These are phyloP conservation scores for Knufia petricola DNA, from an alignment of 2,329 filamentous ascomycete species.

Conservation along the genomic window DNA sequence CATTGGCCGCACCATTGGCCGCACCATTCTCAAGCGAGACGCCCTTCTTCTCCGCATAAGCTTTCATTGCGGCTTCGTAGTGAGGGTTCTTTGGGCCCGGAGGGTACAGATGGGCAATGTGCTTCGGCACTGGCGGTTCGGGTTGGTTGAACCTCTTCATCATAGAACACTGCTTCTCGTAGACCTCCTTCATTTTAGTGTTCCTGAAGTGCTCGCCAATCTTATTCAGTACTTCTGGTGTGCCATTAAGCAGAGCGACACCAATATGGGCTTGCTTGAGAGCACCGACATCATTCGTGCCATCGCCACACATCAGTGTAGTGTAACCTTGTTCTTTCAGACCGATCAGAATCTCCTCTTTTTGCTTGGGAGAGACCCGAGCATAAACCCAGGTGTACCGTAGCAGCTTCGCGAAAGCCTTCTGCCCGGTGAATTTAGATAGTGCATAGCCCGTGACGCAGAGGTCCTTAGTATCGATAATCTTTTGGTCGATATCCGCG, in stretches of 20 bases:
- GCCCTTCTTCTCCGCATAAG: constrained; percentile 72
- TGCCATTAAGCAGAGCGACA: constrained; percentile 90
- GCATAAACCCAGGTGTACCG: constrained; percentile 96
- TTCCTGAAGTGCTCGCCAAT: constrained; percentile 91
- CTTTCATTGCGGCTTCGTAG: constrained; percentile 81
- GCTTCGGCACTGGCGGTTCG: constrained; percentile 75
- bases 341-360: constrained; percentile 94
- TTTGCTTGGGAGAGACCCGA: constrained; percentile 95
- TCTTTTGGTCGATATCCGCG: constrained; percentile 67
- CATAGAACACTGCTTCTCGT: constrained; percentile 86
- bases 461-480: constrained; percentile 77
- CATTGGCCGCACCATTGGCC: constrained; percentile 36
- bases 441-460: constrained; percentile 94
- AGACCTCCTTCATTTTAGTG: constrained; percentile 96
- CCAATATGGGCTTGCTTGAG: constrained; percentile 97
- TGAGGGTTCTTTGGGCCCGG: constrained; percentile 87
- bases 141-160: constrained; percentile 96
- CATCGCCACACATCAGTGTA: constrained; percentile 96
- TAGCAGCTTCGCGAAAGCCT: constrained; percentile 65
- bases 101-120: constrained; percentile 91
- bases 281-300: constrained; percentile 95
- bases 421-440: constrained; percentile 73
- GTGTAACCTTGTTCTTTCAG: constrained; percentile 96
- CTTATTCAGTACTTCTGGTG: constrained; percentile 76
- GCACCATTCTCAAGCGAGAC: constrained; percentile 38